Evolutionary conservation across 1,284 basidiomycete species (phyloP).

Genomic region (Apiotrichum porosum): DNA sequence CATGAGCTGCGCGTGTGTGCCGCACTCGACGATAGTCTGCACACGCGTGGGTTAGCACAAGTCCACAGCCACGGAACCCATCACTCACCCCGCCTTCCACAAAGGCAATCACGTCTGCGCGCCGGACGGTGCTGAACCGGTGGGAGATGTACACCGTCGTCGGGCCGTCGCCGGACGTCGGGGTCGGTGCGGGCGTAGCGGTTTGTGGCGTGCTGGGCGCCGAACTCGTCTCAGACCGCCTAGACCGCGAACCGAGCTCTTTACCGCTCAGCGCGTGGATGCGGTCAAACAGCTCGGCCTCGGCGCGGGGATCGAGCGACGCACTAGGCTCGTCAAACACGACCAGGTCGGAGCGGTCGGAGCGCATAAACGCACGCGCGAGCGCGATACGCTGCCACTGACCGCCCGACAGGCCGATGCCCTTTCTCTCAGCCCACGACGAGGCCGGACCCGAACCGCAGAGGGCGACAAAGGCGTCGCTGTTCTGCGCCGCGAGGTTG

Average conservation of each 20-base stretch:
- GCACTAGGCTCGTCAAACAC: slow-evolving; percentile 61
- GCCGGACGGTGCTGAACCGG: slow-evolving; percentile 53
- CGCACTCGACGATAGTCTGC: slow-evolving; percentile 68
- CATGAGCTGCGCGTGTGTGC: slow-evolving; percentile 70
- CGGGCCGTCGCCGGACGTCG: slow-evolving; percentile 36
- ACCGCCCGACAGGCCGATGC: slow-evolving; percentile 15
- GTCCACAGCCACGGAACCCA: too few species aligned
- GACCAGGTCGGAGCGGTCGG: slow-evolving; percentile 69
- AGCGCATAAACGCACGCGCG: slow-evolving; percentile 77
- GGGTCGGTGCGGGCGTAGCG: too few species aligned
- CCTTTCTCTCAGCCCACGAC: background rate
- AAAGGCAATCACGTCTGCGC: slow-evolving; percentile 60
- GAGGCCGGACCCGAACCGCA: background rate
- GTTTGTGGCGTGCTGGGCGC: too few species aligned
- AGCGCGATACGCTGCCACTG: slow-evolving; percentile 82
- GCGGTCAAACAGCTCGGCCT: slow-evolving; percentile 63
- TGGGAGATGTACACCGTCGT: slow-evolving; percentile 80
- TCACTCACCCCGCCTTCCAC: slow-evolving; percentile 81
- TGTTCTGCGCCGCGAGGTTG: background rate
- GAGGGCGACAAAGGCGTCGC: background rate
- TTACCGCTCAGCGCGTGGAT: slow-evolving; percentile 27
- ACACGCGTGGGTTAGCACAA: too few species aligned
- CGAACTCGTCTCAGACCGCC: too few species aligned
- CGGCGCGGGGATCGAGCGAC: slow-evolving; percentile 71
- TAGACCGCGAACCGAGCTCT: background rate